Evolutionary conservation across 2,329 filamentous ascomycete species (phyloP).

Genomic region (Pyricularia grisea): DNA sequence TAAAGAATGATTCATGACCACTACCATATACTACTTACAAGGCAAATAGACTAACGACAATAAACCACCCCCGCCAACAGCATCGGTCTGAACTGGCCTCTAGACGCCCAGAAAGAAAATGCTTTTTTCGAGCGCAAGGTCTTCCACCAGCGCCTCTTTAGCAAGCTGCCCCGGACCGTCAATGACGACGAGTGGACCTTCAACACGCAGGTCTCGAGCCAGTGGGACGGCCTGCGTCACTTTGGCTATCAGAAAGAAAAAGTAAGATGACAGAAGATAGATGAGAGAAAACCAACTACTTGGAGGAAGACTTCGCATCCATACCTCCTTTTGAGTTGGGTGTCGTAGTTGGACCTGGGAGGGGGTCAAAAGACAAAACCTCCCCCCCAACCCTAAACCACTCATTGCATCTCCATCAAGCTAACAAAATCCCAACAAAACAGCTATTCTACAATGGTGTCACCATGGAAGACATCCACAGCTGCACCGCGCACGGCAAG

Average conservation of each 20-base stretch:
- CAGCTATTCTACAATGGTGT: conserved; percentile 17
- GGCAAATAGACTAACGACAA: no score
- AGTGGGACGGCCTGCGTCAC: conserved; percentile 48
- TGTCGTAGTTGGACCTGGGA: background rate
- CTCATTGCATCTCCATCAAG: background rate
- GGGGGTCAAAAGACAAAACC: background rate
- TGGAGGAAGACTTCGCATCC: background rate
- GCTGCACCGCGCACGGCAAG: background rate
- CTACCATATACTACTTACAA: no score
- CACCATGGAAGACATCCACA: conserved; percentile 30
- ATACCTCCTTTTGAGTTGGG: background rate
- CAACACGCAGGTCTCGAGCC: conserved; percentile 48
- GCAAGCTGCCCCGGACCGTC: conserved; percentile 38
- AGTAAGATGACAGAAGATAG: background rate
- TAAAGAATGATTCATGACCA: no score
- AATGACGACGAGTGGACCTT: conserved; percentile 53
- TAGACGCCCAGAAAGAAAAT: conserved; percentile 40
- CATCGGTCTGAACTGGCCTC: conserved; percentile 50
- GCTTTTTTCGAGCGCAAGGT: conserved; percentile 46
- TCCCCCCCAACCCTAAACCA: no score
- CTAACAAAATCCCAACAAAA: background rate
- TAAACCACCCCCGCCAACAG: conserved; percentile 16
- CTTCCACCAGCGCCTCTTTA: conserved; percentile 29
- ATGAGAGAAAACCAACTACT: background rate
- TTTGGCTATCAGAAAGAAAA: conserved; percentile 36